These are phyloP conservation scores for Stramenopiles sp. DNA, from an alignment of 352 stramenopile genomes.

Conservation along the genomic window DNA sequence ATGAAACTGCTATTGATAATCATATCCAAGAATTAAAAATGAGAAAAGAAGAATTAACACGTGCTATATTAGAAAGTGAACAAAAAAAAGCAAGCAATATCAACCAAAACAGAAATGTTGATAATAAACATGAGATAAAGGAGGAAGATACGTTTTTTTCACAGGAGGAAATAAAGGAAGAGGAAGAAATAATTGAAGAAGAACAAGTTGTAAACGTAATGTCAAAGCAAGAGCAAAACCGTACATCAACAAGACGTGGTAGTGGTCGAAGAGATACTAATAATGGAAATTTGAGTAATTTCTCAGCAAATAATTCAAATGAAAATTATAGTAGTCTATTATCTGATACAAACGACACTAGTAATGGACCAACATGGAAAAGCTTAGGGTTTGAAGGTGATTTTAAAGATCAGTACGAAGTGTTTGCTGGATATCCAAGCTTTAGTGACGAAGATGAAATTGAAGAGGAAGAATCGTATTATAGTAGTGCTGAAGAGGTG, in stretches of 20 bases:
- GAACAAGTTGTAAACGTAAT: not conserved
- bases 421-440: not conserved
- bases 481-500: not conserved
- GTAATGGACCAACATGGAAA: constrained; percentile 2
- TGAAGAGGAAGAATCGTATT: not conserved
- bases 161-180: not conserved
- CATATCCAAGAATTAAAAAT: not conserved
- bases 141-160: too few species aligned
- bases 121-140: not conserved
- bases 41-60: not conserved
- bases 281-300: too few species aligned
- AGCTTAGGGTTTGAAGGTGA: not conserved
- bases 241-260: not conserved
- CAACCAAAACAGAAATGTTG: not conserved
- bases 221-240: not conserved
- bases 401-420: constrained; percentile 2
- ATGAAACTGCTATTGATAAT: not conserved
- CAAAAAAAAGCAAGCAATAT: not conserved
- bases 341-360: too few species aligned
- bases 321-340: too few species aligned
- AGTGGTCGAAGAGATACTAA: not conserved
- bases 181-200: not conserved
- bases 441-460: not conserved
- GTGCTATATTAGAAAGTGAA: not conserved
- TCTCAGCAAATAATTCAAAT: too few species aligned